These are phyloP conservation scores for Penicillium cinerascens DNA, from an alignment of 495 filamentous ascomycete genomes.

Conservation along the genomic window DNA sequence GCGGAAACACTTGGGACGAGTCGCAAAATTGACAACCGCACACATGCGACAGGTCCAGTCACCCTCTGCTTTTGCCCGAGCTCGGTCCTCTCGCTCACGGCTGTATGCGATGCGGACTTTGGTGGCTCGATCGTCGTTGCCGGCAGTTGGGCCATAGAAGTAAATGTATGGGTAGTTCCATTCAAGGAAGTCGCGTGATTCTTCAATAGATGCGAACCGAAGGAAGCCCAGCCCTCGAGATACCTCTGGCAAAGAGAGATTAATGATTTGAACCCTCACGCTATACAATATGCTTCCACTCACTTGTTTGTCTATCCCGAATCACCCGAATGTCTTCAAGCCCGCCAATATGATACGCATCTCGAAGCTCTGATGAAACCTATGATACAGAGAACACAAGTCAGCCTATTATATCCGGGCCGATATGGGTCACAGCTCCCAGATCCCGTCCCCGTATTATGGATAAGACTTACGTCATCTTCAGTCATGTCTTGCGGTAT, in stretches of 20 bases:
- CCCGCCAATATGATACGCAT: conserved; percentile 54
- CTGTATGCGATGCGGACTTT: conserved; percentile 59
- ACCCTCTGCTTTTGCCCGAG: conserved; percentile 53
- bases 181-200: conserved; percentile 65
- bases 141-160: conserved; percentile 47
- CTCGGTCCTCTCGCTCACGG: conserved; percentile 54
- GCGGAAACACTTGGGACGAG: conserved; percentile 66
- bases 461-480: conserved; percentile 48
- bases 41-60: conserved; percentile 82
- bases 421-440: neutral
- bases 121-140: conserved; percentile 49
- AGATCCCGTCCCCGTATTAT: neutral
- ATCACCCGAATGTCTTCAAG: conserved; percentile 65
- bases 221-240: conserved; percentile 67
- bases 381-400: conserved; percentile 27
- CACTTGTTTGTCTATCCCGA: conserved; percentile 64
- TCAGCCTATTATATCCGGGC: neutral
- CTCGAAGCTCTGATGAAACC: conserved; percentile 60
- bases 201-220: conserved; percentile 56
- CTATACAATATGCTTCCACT: conserved; percentile 9
- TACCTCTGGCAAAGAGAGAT: conserved; percentile 35
- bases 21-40: conserved; percentile 65
- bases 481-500: conserved; percentile 56
- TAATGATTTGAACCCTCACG: neutral
- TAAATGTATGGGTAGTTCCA: conserved; percentile 60